These are phyloP conservation scores for Aristolochia californica DNA, from an alignment of 164 flowering plant species.

Conservation along the genomic window DNA sequence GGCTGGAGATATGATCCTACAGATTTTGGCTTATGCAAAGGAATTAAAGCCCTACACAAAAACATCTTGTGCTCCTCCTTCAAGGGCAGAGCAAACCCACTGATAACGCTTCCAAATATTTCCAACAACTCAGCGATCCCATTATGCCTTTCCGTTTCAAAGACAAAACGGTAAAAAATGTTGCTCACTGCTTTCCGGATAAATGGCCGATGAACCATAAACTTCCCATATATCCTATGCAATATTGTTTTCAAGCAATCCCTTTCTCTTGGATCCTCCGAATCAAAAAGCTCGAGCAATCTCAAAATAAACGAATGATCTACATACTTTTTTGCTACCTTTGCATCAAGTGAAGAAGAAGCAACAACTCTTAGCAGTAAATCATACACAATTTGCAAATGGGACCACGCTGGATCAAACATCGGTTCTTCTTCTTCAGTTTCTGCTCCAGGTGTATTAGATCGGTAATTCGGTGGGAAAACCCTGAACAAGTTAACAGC, in stretches of 20 bases:
- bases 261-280: conserved; percentile 90
- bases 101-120: conserved; percentile 78
- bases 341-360: conserved; percentile 60
- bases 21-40: conserved; percentile 79
- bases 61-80: conserved; percentile 92
- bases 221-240: conserved; percentile 88
- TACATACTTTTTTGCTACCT: conserved; percentile 69
- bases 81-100: conserved; percentile 86
- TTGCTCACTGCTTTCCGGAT: conserved; percentile 69
- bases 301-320: conserved; percentile 66
- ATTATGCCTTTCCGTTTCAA: conserved; percentile 75
- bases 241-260: conserved; percentile 73
- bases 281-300: conserved; percentile 69
- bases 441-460: conserved; percentile 37
- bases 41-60: conserved; percentile 65
- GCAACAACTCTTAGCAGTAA: conserved; percentile 60
- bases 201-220: conserved; percentile 91
- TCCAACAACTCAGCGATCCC: conserved; percentile 92
- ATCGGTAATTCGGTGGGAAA: conserved; percentile 67
- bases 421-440: conserved; percentile 76
- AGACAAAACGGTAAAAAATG: conserved; percentile 65
- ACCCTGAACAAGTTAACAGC: conserved; percentile 68
- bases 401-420: conserved; percentile 90
- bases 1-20: conserved; percentile 74
- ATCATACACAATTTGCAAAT: conserved; percentile 80